Percentiles rank a stretch among this genome's conserved stretches.
These are phyloP conservation scores for Dactylellina parvicollis DNA, from an alignment of 2,329 filamentous ascomycete genomes.

Conservation along the genomic window DNA sequence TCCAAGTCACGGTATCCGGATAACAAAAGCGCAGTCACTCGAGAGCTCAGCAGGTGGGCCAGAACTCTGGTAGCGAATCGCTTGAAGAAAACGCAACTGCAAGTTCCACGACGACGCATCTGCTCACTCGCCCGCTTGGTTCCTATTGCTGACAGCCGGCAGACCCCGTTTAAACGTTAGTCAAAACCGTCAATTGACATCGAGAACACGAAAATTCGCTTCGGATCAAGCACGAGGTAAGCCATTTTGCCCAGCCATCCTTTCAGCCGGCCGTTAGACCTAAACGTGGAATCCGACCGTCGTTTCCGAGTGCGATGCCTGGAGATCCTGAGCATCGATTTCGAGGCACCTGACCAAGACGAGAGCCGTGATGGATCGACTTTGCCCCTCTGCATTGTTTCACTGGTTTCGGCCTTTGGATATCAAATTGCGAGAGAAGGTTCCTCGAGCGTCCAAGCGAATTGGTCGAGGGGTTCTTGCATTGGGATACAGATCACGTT, in stretches of 20 bases:
- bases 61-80: constrained; percentile 45
- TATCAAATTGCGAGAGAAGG: not conserved
- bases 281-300: constrained; percentile 22
- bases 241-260: constrained; percentile 22
- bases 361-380: constrained; percentile 4
- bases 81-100: constrained; percentile 24
- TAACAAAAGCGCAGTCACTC: constrained; percentile 44
- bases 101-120: constrained; percentile 28
- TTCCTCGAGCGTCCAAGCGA: not conserved
- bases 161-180: not conserved
- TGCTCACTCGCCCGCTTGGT: not conserved
- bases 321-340: not conserved
- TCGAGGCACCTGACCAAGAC: constrained; percentile 35
- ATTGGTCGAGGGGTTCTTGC: constrained; percentile 21
- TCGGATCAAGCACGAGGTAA: constrained; percentile 24
- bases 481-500: constrained; percentile 46
- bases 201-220: not conserved
- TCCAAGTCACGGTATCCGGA: constrained; percentile 16
- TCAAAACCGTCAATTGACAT: constrained; percentile 13
- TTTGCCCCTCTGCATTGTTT: constrained; percentile 31
- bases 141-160: not conserved
- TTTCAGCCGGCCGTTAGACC: constrained; percentile 46
- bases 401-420: constrained; percentile 14
- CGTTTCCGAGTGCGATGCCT: constrained; percentile 36
- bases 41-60: constrained; percentile 14